Percentiles rank a stretch among this genome's conserved stretches.
Conservation (phyloP, 1,139 yeast species). For the Lodderomyces elongisporus region DNA sequence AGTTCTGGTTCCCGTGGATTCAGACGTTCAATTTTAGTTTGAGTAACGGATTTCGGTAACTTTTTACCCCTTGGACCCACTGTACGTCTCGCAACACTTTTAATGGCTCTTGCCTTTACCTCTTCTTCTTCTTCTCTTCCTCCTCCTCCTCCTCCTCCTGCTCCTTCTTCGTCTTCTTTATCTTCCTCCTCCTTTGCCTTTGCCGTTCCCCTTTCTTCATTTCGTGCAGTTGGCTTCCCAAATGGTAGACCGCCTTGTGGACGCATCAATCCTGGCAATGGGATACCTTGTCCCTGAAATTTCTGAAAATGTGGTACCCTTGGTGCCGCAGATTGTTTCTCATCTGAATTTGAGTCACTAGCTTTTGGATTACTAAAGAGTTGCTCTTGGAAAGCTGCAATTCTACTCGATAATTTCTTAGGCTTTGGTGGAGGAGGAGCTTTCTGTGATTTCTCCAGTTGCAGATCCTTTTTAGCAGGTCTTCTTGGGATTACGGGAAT, state of each 20-base stretch:
- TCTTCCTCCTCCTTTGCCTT: no score
- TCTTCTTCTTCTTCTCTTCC: background rate
- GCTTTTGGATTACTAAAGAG: constrained; percentile 3
- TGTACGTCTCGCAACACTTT: constrained; percentile 37
- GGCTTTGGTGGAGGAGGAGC: constrained; percentile 58
- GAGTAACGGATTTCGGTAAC: constrained; percentile 59
- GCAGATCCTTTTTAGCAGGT: constrained; percentile 9
- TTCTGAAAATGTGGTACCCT: constrained; percentile 16
- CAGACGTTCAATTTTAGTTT: constrained; percentile 31
- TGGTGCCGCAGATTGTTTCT: background rate
- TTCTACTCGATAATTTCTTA: constrained; percentile 68
- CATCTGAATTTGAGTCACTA: background rate
- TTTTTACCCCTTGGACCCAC: constrained; percentile 78
- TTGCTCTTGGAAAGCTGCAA: constrained; percentile 70
- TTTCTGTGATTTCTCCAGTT: constrained; percentile 16
- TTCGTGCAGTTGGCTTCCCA: constrained; percentile 3
- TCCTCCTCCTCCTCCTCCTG: constrained; percentile 1
- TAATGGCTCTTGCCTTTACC: constrained; percentile 1
- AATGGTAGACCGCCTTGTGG: constrained; percentile 9
- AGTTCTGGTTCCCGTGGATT: constrained; percentile 28
- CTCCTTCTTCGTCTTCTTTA: constrained; percentile 1
- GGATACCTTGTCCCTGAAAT: constrained; percentile 49
- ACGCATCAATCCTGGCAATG: constrained; percentile 61
- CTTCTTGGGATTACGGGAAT: constrained; percentile 9
- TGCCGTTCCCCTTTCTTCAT: background rate